These are phyloP conservation scores for Coniella vitis DNA, from an alignment of 2,329 filamentous ascomycete species.

Conservation along the genomic window DNA sequence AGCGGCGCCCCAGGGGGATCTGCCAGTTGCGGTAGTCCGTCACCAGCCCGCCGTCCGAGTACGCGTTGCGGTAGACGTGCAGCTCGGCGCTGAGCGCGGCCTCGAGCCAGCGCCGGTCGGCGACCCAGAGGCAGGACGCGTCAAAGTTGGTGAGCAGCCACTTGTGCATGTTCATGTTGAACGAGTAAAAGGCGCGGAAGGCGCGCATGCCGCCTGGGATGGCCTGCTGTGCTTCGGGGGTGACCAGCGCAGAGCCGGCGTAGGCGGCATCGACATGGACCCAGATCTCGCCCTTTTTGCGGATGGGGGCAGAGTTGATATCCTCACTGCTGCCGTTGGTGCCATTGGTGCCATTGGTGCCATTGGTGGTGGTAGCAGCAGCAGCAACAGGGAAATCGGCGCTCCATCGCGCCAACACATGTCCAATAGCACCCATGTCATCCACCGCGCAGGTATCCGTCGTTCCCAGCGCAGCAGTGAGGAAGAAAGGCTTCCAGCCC, in stretches of 20 bases:
- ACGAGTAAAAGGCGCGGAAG: slow-evolving; percentile 70
- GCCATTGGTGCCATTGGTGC: background rate
- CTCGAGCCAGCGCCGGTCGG: slow-evolving; percentile 68
- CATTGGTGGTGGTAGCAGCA: slow-evolving; percentile 16
- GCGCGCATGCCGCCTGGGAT: slow-evolving; percentile 37
- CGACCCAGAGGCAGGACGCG: slow-evolving; percentile 71
- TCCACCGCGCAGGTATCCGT: slow-evolving; percentile 87
- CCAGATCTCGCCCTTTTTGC: slow-evolving; percentile 56
- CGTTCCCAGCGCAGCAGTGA: slow-evolving; percentile 78
- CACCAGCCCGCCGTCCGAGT: slow-evolving; percentile 74
- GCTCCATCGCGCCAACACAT: slow-evolving; percentile 32
- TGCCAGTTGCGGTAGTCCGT: slow-evolving; percentile 98
- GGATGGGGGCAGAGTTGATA: slow-evolving; percentile 9
- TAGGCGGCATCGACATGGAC: slow-evolving; percentile 93
- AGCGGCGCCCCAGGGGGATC: slow-evolving; percentile 83
- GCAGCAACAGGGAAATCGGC: slow-evolving; percentile 16
- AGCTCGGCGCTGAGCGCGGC: slow-evolving; percentile 76
- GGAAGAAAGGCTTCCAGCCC: slow-evolving; percentile 77
- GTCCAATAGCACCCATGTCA: slow-evolving; percentile 64
- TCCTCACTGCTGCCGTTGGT: background rate
- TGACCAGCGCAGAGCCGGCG: slow-evolving; percentile 76
- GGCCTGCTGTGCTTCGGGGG: slow-evolving; percentile 63
- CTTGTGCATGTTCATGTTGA: slow-evolving; percentile 96
- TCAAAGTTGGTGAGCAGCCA: slow-evolving; percentile 96
- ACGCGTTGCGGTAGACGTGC: slow-evolving; percentile 56